Percentiles rank a stretch among this genome's conserved stretches.
Evolutionary conservation across 192 early-diverging fungal genomes (phyloP).

Genomic region (Coemansia sp.): DNA sequence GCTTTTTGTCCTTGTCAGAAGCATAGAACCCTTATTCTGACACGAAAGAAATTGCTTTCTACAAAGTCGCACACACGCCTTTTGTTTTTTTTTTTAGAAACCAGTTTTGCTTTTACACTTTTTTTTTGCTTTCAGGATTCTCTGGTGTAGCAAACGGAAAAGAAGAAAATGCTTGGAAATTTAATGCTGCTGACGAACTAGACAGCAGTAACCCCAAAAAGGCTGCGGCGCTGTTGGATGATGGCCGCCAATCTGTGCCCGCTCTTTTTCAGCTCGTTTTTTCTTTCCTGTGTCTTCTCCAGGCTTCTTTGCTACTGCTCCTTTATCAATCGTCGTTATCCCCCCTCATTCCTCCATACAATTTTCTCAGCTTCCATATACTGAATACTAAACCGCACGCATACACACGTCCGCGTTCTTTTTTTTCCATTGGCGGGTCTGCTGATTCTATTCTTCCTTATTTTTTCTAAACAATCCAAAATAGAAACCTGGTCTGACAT

Average conservation of each 20-base stretch:
- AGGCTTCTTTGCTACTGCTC: neutral
- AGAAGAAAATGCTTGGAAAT: too few relatives aligned
- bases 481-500: slow-evolving; percentile 54
- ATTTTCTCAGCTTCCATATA: neutral
- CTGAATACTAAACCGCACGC: neutral
- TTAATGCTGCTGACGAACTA: too few relatives aligned
- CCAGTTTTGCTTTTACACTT: too few relatives aligned
- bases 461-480: neutral
- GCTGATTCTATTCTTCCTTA: slow-evolving; percentile 2
- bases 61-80: too few relatives aligned
- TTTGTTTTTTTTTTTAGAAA: too few relatives aligned
- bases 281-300: neutral
- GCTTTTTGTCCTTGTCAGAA: too few relatives aligned
- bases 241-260: neutral
- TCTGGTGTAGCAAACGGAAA: too few relatives aligned
- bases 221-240: too few relatives aligned
- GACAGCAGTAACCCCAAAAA: neutral
- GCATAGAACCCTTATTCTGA: too few relatives aligned
- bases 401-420: neutral
- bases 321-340: neutral
- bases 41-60: too few relatives aligned
- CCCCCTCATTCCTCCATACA: too few relatives aligned
- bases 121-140: too few relatives aligned
- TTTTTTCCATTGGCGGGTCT: neutral
- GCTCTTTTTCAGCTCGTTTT: neutral